Conservation (phyloP, 2,329 filamentous ascomycete genomes). For the Aspergillus vadensis region DNA sequence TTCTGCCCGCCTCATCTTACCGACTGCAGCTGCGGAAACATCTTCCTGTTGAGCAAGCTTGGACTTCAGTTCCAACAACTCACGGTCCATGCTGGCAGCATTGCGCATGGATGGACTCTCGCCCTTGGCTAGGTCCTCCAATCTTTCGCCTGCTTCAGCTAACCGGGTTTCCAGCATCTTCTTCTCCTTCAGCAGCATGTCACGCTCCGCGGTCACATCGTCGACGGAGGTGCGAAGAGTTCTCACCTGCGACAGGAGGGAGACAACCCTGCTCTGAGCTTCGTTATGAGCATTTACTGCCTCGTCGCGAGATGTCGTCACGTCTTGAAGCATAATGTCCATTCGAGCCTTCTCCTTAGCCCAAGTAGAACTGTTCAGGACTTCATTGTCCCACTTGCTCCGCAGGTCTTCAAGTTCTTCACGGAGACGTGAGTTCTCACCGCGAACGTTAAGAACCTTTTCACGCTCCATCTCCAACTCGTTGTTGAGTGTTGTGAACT, state of each 20-base stretch:
- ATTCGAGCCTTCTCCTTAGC: constrained; percentile 95
- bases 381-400: constrained; percentile 97
- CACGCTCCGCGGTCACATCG: constrained; percentile 81
- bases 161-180: constrained; percentile 81
- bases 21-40: constrained; percentile 84
- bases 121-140: constrained; percentile 83
- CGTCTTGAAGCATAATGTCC: constrained; percentile 83
- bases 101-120: constrained; percentile 87
- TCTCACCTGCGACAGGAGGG: constrained; percentile 84
- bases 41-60: constrained; percentile 91
- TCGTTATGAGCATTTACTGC: constrained; percentile 92
- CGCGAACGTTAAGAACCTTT: constrained; percentile 78
- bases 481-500: constrained; percentile 84
- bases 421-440: constrained; percentile 83
- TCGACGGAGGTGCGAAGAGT: constrained; percentile 81
- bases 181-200: constrained; percentile 84
- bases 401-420: constrained; percentile 94
- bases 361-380: constrained; percentile 96
- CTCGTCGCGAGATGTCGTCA: constrained; percentile 89
- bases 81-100: constrained; percentile 83
- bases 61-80: constrained; percentile 86
- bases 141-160: constrained; percentile 80
- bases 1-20: constrained; percentile 95
- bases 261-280: constrained; percentile 89
- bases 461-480: constrained; percentile 93